Base-by-base conservation (phyloP, 116 monocot species). In the Phalaenopsis hybrid region DNA sequence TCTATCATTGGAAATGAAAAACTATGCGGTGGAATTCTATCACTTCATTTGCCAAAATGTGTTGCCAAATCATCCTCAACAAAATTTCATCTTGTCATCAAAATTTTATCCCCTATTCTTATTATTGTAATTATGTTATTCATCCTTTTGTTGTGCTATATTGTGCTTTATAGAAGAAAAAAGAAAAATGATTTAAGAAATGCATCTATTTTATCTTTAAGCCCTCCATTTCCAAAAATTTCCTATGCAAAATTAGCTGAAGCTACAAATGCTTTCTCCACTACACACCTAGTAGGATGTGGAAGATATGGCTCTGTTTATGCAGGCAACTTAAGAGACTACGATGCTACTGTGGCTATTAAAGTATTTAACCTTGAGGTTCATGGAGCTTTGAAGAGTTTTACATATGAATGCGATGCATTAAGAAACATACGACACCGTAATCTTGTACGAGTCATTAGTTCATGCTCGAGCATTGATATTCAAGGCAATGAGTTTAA, bases 381-480 rank as follows among this genome's bases (percentile, higher is more conserved):
- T 7, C 58, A 58, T 76, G 88, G 88, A 79, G 83, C 82, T 61
- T 73, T 52, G 2, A 88, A 45, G 74, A 86, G 86, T 44, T 90
- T 90, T 49, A 31, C 21, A 4, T 57, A 79, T 2, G 90, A 90
- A 80, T 90, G 84, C 43, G 76, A 86, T 5, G 82, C 84, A 8
- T 63, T 90, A 8, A 85, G 82, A 79, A 81, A 55, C 37, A 80
- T 81, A 28, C 69, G 83, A 15, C 90, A 90, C 21, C 79, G 90
- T 1, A 90, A 90, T 80, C 84, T 90, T 23, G 61, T 90, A 58
- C 88, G 84, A 45, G 74, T 86, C 41, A 31, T 86, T 16, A 90
- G 84, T 15, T 78, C 82, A 0, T 88, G 90, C 67, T 85, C 86
- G 9, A 76, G 79, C 25, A 25, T 87, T 10, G 87, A 87, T 73